A percentile compares a stretch with the other conserved stretches of the same genome.
Evolutionary conservation across 1,284 basidiomycete species (phyloP).

Genomic region (Cutaneotrichosporon arboriforme): DNA sequence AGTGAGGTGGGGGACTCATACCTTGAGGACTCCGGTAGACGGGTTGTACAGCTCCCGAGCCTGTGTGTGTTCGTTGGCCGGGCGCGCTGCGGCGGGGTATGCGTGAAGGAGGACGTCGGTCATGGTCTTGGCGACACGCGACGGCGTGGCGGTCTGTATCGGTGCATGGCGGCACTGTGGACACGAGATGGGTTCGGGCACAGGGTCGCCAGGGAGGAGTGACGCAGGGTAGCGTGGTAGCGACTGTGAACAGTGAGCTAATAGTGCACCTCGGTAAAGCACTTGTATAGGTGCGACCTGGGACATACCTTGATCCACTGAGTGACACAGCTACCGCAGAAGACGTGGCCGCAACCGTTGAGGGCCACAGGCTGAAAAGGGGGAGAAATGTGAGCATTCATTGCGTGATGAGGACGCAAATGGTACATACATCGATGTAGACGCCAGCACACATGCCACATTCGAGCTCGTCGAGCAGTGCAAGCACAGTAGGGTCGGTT

Average conservation of each 20-base stretch:
- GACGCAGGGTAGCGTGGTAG: slow-evolving; percentile 69
- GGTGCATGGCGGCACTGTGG: slow-evolving; percentile 23
- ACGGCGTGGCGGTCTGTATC: slow-evolving; percentile 17
- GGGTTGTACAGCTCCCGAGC: slow-evolving; percentile 14
- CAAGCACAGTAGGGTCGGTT: slow-evolving; percentile 1
- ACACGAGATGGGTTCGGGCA: slow-evolving; percentile 54
- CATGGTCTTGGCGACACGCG: slow-evolving; percentile 19
- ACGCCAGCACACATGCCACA: slow-evolving; percentile 25
- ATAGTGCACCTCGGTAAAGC: not conserved
- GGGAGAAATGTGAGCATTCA: not conserved
- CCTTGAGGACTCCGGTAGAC: slow-evolving; percentile 11
- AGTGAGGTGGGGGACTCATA: not conserved
- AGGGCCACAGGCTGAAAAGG: slow-evolving; percentile 19
- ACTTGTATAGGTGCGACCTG: too few species aligned
- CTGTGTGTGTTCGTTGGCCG: slow-evolving; percentile 17
- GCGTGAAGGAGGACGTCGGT: slow-evolving; percentile 15
- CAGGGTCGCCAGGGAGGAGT: slow-evolving; percentile 64
- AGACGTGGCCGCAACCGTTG: slow-evolving; percentile 25
- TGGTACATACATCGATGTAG: slow-evolving; percentile 18
- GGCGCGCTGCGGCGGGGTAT: slow-evolving; percentile 13
- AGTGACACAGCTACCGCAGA: slow-evolving; percentile 22
- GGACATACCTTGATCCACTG: slow-evolving; percentile 22
- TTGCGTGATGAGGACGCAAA: not conserved
- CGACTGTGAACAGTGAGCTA: slow-evolving; percentile 12
- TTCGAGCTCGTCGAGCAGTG: slow-evolving; percentile 20